Evolutionary conservation across 2,329 filamentous ascomycete genomes (phyloP).

Genomic region (Colletotrichum horii): DNA sequence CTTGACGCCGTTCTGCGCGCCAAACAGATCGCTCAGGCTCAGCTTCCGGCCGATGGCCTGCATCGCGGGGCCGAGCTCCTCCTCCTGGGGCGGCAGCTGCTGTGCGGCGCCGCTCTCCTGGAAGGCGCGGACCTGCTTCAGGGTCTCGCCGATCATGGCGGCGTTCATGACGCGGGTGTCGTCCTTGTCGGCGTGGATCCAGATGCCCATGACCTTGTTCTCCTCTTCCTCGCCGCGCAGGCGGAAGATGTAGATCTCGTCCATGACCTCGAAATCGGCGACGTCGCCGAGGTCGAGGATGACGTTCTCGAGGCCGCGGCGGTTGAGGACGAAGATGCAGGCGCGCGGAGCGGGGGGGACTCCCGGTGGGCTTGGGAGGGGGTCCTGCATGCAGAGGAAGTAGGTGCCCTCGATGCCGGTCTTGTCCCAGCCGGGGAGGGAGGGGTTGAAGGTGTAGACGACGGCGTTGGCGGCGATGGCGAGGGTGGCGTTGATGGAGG

Average conservation of each 20-base stretch:
- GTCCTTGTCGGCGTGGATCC: conserved; percentile 57
- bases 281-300: conserved; percentile 67
- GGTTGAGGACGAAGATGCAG: conserved; percentile 76
- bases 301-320: conserved; percentile 74
- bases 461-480: conserved; percentile 86
- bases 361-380: conserved; percentile 31
- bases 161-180: conserved; percentile 47
- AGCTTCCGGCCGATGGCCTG: conserved; percentile 49
- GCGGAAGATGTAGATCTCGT: conserved; percentile 58
- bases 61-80: conserved; percentile 42
- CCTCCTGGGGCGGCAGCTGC: conserved; percentile 1
- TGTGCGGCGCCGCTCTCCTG: not conserved
- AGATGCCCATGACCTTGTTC: conserved; percentile 55
- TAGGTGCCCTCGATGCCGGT: conserved; percentile 84
- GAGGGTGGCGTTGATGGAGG: conserved; percentile 74
- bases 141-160: conserved; percentile 47
- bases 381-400: conserved; percentile 77
- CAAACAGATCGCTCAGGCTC: conserved; percentile 52
- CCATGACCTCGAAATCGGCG: conserved; percentile 67
- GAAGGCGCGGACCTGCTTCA: conserved; percentile 32
- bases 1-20: conserved; percentile 30
- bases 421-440: conserved; percentile 80
- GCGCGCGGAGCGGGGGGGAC: conserved; percentile 42
- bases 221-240: conserved; percentile 36
- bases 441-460: conserved; percentile 78